Evolutionary conservation across 179 eudicot species (phyloP).

Genomic region (Pouteria campechiana): DNA sequence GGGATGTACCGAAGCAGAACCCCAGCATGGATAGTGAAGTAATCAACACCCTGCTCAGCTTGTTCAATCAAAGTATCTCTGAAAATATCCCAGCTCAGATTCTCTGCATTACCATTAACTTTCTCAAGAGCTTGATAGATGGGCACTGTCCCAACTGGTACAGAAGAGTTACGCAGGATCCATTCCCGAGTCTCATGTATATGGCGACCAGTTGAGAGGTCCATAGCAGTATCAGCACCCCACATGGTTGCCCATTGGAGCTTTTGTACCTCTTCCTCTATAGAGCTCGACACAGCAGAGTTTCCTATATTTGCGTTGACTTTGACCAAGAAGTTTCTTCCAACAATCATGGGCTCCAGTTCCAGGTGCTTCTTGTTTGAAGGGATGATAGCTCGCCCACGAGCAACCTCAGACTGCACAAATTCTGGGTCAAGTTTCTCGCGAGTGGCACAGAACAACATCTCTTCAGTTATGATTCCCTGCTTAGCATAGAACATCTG

Average conservation of each 20-base stretch:
- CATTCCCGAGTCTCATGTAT: conserved; percentile 98
- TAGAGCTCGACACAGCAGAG: conserved; percentile 95
- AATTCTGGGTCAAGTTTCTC: conserved; percentile 94
- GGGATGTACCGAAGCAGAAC: conserved; percentile 91
- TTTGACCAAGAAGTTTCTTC: conserved; percentile 91
- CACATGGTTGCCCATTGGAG: conserved; percentile 99
- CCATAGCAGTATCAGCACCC: conserved; percentile 99
- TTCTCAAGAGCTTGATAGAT: conserved; percentile 96
- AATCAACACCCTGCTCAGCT: conserved; percentile 98
- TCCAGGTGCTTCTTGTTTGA: conserved; percentile 92
- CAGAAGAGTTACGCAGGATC: conserved; percentile 91
- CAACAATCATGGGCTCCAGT: conserved; percentile 97
- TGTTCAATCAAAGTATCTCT: conserved; percentile 90
- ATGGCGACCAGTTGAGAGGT: conserved; percentile 96
- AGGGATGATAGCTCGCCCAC: conserved; percentile 98
- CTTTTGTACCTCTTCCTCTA: conserved; percentile 97
- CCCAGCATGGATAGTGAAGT: conserved; percentile 97
- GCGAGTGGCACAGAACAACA: conserved; percentile 89
- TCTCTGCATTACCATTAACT: conserved; percentile 86
- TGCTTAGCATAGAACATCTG: conserved; percentile 95
- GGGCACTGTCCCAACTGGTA: conserved; percentile 97
- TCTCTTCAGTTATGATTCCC: conserved; percentile 89
- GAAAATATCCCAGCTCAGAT: conserved; percentile 88
- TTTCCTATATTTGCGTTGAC: conserved; percentile 95
- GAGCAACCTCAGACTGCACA: conserved; percentile 92